Percentiles rank a stretch among this genome's conserved stretches.
These are phyloP conservation scores for Acrocalymma vagum DNA, from an alignment of 2,329 filamentous ascomycete genomes.

Conservation along the genomic window DNA sequence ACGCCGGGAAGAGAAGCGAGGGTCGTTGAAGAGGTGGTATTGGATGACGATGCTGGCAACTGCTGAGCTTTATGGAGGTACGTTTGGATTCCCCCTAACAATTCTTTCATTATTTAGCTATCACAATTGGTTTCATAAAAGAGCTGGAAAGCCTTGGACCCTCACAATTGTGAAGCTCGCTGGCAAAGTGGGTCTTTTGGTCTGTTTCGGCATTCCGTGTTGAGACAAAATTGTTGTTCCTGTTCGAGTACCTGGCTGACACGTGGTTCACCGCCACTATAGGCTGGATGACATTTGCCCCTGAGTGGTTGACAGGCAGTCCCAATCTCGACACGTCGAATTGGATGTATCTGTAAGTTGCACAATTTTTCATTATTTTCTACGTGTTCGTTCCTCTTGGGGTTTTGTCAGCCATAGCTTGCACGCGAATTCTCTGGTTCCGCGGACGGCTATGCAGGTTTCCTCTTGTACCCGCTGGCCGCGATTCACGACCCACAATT, in stretches of 20 bases:
- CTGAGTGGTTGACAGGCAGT: slow-evolving; percentile 69
- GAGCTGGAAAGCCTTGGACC: slow-evolving; percentile 9
- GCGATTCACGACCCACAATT: too few species aligned
- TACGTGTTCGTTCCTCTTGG: background rate
- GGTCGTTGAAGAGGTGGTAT: slow-evolving; percentile 55
- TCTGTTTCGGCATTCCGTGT: slow-evolving; percentile 22
- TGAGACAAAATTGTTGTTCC: slow-evolving; percentile 25
- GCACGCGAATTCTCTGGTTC: too few species aligned
- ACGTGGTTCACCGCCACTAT: slow-evolving; percentile 44
- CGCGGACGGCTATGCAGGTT: slow-evolving; percentile 6
- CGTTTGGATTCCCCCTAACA: slow-evolving; percentile 23
- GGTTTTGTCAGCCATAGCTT: too few species aligned
- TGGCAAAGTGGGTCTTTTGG: slow-evolving; percentile 27
- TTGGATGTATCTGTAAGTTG: slow-evolving; percentile 64
- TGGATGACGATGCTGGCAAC: slow-evolving; percentile 67
- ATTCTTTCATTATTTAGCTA: slow-evolving; percentile 7
- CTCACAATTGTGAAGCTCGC: slow-evolving; percentile 23
- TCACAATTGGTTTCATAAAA: slow-evolving; percentile 3
- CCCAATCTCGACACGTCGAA: slow-evolving; percentile 66
- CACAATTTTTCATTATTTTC: slow-evolving; percentile 2
- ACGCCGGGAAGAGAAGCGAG: slow-evolving; percentile 48
- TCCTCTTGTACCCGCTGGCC: too few species aligned
- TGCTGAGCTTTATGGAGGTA: slow-evolving; percentile 69
- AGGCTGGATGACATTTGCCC: slow-evolving; percentile 71
- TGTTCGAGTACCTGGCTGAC: slow-evolving; percentile 41